These are phyloP conservation scores for Puccinia triticina DNA, from an alignment of 1,284 basidiomycete species.

Conservation along the genomic window DNA sequence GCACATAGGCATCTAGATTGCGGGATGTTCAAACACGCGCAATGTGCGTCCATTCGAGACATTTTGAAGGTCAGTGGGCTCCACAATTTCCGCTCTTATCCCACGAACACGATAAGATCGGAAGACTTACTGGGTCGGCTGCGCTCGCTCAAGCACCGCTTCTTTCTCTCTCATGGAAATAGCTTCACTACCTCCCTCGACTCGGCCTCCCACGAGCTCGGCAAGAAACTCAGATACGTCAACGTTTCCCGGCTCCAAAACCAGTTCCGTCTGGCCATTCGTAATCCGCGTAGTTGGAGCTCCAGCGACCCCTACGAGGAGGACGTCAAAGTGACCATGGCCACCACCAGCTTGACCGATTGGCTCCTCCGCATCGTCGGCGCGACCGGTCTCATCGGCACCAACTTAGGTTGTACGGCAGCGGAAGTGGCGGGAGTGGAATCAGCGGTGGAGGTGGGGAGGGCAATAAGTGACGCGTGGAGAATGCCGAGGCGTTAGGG, in stretches of 20 bases:
- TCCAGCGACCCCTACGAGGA: conserved; percentile 71
- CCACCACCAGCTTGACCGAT: conserved; percentile 78
- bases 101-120: conserved; percentile 67
- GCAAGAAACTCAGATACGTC: conserved; percentile 76
- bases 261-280: conserved; percentile 80
- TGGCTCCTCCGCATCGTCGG: conserved; percentile 86
- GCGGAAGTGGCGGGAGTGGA: conserved; percentile 55
- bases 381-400: conserved; percentile 71
- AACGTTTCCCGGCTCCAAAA: conserved; percentile 84
- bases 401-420: conserved; percentile 66
- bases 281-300: conserved; percentile 70
- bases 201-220: conserved; percentile 76
- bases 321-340: conserved; percentile 81
- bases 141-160: conserved; percentile 83
- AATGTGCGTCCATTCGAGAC: conserved; percentile 87
- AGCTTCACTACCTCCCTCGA: conserved; percentile 91
- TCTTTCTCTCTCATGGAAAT: conserved; percentile 90
- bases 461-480: conserved; percentile 53
- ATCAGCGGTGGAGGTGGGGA: conserved; percentile 56
- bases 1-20: conserved; percentile 69
- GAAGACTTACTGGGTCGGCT: conserved; percentile 84
- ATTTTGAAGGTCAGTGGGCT: conserved; percentile 76
- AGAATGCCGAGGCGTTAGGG: conserved; percentile 61
- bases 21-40: conserved; percentile 90
- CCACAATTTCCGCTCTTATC: background rate